Percentiles rank a stretch among this genome's conserved stretches.
Conservation (phyloP, 305 asterid species). For the Rubia tinctorum region DNA sequence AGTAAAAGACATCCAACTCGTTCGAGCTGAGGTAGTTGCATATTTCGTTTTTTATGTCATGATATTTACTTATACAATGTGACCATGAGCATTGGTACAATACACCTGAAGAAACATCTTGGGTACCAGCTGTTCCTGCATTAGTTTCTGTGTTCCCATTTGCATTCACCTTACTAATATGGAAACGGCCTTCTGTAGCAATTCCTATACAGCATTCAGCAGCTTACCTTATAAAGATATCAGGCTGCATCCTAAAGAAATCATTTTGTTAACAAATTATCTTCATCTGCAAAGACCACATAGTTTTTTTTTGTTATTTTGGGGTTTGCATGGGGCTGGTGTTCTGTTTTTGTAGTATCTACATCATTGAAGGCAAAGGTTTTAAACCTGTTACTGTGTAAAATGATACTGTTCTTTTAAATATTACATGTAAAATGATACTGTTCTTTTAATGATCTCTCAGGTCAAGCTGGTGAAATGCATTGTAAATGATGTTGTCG, state of each 20-base stretch:
- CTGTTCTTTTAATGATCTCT: background rate
- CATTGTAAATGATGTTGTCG: slow-evolving; percentile 79
- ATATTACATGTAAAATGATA: background rate
- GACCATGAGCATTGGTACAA: background rate
- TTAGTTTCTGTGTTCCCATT: background rate
- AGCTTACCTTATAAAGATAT: background rate
- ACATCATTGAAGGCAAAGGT: background rate
- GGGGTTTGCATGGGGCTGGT: background rate
- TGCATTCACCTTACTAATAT: background rate
- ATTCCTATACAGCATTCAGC: background rate
- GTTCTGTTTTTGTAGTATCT: background rate
- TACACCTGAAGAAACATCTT: background rate
- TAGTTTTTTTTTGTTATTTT: background rate
- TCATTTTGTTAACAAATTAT: no score
- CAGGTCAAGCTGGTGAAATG: slow-evolving; percentile 95
- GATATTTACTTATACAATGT: slow-evolving; percentile 6
- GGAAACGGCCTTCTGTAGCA: background rate
- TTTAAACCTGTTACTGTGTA: background rate
- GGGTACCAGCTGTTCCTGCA: background rate
- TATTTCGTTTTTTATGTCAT: slow-evolving; percentile 2
- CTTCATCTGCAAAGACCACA: background rate
- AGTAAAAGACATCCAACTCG: slow-evolving; percentile 78
- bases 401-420: background rate
- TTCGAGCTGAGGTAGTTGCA: slow-evolving; percentile 77
- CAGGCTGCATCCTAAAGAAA: background rate